phyloP scores from a whole-genome alignment of 805 yeast genomes.

The Pichia membranifaciens region DNA sequence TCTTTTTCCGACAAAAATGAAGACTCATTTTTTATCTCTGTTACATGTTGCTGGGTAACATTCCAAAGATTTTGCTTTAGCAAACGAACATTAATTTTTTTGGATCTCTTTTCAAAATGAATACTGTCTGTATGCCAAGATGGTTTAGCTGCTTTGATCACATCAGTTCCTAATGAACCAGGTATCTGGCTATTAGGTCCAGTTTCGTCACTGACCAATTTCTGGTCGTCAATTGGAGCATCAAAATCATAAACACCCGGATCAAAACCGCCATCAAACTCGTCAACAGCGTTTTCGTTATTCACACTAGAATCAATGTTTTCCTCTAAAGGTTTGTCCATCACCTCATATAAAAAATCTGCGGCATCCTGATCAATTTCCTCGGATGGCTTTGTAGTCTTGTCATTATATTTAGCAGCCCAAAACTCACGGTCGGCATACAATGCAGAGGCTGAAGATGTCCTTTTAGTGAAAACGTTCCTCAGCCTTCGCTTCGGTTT shows the following conservation, averaged over 20 bases:
- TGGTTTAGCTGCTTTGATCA: neutral
- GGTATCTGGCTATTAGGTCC: neutral
- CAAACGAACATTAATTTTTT: constrained; percentile 67
- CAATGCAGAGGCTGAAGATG: neutral
- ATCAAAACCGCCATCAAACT: constrained; percentile 5
- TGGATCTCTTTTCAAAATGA: constrained; percentile 65
- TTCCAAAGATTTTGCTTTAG: constrained; percentile 76
- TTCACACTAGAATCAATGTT: constrained; percentile 11
- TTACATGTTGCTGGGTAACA: constrained; percentile 28
- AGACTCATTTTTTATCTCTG: neutral
- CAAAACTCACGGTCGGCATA: constrained; percentile 63
- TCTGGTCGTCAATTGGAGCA: constrained; percentile 1
- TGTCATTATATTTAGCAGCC: constrained; percentile 51
- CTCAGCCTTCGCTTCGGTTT: constrained; percentile 44
- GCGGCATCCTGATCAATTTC: constrained; percentile 21
- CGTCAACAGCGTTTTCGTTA: constrained; percentile 24
- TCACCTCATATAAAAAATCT: constrained; percentile 12
- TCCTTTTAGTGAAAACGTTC: constrained; percentile 15
- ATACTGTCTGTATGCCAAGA: constrained; percentile 35
- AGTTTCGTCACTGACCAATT: neutral
- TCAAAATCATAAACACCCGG: constrained; percentile 16
- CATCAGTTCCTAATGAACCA: neutral
- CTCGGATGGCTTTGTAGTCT: constrained; percentile 24
- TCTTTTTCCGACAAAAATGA: neutral
- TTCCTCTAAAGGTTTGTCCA: constrained; percentile 11